Evolutionary conservation across 2,329 filamentous ascomycete genomes (phyloP), one percentile per base, ranked within the genome.

Genomic region (Drechmeria coniospora): DNA sequence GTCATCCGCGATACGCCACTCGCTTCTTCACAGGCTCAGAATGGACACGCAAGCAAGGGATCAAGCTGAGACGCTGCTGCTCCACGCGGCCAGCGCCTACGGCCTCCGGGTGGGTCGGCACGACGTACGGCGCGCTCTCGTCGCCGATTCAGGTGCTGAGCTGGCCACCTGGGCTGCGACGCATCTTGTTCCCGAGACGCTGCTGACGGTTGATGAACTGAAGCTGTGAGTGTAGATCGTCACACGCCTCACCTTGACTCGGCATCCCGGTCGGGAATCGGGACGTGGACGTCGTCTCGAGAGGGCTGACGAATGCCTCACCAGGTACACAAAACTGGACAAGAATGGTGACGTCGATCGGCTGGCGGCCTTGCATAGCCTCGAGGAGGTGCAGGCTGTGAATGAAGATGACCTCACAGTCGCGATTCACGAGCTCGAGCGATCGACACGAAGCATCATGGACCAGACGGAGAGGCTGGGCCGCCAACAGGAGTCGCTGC

Each of bases 361-460:
- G 34, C 48, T 71, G 15, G 53, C 54, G 4, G 54, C 53, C 12
- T 39, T 52, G 21, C 50, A 61, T 31, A 59, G 69, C 36, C 38
- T 64, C n/a, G 52, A 57, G 4, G 41, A 53, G 18, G 50, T 64
- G 19, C 62, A 61, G 29, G 60, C 65, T 5, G 48, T 78, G 25
- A 52, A 57, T 10, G 73, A 79, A 32, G 54, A 64, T 15, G 72
- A 79, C 28, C 55, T 81, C 30, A 58, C 59, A 29, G 49, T 56
- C 22, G 76, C 77, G 11, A 70, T 79, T 27, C 60, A 65, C 3
- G 67, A 76, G 29, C 56, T 83, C n/a, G 61, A 68, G 33, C 57
- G 57, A 21, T 79, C 76, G 2, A 80, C 77, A 1, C 61, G 61
- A 12, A 64, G 63, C 12, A 77, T 81, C 16, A 60, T 67, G 35